A percentile compares a stretch with the other conserved stretches of the same genome.
phyloP scores from a whole-genome alignment of 306 rosid species.

The Rubus idaeus region DNA sequence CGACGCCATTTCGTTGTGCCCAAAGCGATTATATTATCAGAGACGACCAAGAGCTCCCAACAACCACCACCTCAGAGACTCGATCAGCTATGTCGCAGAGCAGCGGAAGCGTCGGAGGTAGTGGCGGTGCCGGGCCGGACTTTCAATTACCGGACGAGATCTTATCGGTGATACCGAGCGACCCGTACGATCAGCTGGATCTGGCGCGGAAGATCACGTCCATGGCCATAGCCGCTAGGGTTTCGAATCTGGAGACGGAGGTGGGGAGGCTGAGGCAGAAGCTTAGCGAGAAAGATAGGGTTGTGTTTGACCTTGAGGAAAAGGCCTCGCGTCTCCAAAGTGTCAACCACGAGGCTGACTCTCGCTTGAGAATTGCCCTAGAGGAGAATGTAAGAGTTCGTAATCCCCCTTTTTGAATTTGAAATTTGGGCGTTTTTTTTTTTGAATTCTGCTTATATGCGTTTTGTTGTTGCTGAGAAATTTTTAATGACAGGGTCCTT shows the following conservation, averaged over 20 bases:
- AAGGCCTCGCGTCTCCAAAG: conserved; percentile 45
- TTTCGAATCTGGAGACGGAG: conserved; percentile 72
- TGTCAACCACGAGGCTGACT: conserved; percentile 55
- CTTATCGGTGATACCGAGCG: conserved; percentile 69
- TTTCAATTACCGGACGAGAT: conserved; percentile 68
- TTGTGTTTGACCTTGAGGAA: conserved; percentile 54
- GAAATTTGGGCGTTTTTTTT: neutral
- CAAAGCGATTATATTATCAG: neutral
- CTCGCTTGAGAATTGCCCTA: conserved; percentile 47
- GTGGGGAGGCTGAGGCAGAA: conserved; percentile 50
- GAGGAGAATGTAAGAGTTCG: conserved; percentile 53
- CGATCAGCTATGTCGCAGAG: conserved; percentile 39
- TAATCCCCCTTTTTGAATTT: neutral
- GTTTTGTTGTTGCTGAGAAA: neutral
- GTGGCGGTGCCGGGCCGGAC: conserved; percentile 39
- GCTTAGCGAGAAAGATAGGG: conserved; percentile 60
- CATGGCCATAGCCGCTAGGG: conserved; percentile 88
- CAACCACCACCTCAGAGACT: neutral
- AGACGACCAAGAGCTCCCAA: neutral
- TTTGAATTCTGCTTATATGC: neutral
- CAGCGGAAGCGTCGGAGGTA: conserved; percentile 13
- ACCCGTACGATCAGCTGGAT: conserved; percentile 90
- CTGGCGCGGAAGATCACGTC: conserved; percentile 93
- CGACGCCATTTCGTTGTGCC: conserved; percentile 8
- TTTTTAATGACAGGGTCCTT: neutral